Evolutionary conservation across 2,329 filamentous ascomycete species (phyloP), one percentile per base, ranked within the genome.

Genomic region (Dactylellina leptospora): DNA sequence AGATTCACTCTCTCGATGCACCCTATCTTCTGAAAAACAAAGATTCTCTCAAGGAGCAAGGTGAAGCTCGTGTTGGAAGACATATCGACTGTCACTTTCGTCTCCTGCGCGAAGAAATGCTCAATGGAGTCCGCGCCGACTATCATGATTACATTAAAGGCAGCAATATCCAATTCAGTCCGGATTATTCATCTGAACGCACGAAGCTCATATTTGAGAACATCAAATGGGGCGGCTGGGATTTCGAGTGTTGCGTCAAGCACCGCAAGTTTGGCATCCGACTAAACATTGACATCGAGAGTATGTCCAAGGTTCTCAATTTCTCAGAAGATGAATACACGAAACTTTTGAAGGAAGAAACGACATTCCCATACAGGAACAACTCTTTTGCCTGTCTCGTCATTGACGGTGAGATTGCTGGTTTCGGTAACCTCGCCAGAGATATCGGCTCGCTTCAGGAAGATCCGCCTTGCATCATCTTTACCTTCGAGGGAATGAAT

Each of bases 31-130:
- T 84, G 0, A 80, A 83, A 2, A 80, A 89, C 0, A 78, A 80
- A 0, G 78, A 84, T 0, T 70, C 78, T 0, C 36, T 40, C 10
- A 59, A 55, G 10, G 38, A 61, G 4, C 63, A 80, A 1, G 28
- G 76, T 10, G 68, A 80, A 0, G 75, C 77, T 0, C 82, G 86
- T 0, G 77, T 83, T 0, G 66, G 58, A 11, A 25, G 33, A 8
- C 87, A 91, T 76, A 78, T 90, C 0, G 89, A 90, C 75, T 90
- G 89, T 76, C 87, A 91, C 55, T 93, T 90, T 74, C 87, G 90
- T 0, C 82, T 92, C 0, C 80, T 91, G 0, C 81, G 90, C 1
- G 88, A 92, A 75, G 89, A 92, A 73, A 87, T 91, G 83, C 79
- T 92, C 0, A 85, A 82, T 0, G 88, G 89, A 73, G 80, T 92